Percentiles rank a stretch among this genome's conserved stretches.
phyloP scores from a whole-genome alignment of 1,139 yeast species.

The Magnusiomyces sp. region DNA sequence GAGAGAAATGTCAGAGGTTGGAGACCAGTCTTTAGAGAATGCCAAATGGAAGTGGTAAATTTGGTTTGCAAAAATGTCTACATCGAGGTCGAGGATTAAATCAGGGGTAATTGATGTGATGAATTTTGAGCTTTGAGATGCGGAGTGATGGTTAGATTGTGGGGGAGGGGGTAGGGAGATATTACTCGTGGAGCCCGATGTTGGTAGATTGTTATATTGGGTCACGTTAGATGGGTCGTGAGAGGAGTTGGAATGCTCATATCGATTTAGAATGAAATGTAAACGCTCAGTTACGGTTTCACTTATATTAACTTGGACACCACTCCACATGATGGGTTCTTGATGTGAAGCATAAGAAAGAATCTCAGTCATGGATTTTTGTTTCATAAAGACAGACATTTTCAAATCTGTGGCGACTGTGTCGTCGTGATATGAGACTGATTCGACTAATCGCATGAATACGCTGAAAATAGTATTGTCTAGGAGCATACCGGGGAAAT shows the following conservation, averaged over 20 bases:
- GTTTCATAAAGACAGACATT: constrained; percentile 35
- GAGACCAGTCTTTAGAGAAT: constrained; percentile 54
- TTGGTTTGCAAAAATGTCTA: constrained; percentile 30
- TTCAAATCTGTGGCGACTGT: constrained; percentile 39
- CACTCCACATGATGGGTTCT: constrained; percentile 23
- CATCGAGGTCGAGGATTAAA: constrained; percentile 27
- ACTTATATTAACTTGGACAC: constrained; percentile 19
- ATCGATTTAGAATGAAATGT: constrained; percentile 19
- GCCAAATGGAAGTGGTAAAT: constrained; percentile 32
- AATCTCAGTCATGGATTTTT: constrained; percentile 35
- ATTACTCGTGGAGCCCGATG: no score
- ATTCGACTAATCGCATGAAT: constrained; percentile 37
- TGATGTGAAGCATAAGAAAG: constrained; percentile 21
- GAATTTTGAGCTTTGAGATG: neutral
- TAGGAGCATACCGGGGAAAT: constrained; percentile 47
- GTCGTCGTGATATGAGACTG: constrained; percentile 41
- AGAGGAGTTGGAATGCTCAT: constrained; percentile 15
- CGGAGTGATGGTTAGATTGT: neutral
- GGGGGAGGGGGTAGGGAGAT: neutral
- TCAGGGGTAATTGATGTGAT: constrained; percentile 27
- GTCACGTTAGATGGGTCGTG: neutral
- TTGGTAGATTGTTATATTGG: neutral
- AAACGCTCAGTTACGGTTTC: constrained; percentile 23
- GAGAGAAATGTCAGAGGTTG: constrained; percentile 53
- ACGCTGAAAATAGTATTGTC: constrained; percentile 41